Base-by-base conservation (phyloP, 2,329 filamentous ascomycete species). In the Aspergillus ustus region DNA sequence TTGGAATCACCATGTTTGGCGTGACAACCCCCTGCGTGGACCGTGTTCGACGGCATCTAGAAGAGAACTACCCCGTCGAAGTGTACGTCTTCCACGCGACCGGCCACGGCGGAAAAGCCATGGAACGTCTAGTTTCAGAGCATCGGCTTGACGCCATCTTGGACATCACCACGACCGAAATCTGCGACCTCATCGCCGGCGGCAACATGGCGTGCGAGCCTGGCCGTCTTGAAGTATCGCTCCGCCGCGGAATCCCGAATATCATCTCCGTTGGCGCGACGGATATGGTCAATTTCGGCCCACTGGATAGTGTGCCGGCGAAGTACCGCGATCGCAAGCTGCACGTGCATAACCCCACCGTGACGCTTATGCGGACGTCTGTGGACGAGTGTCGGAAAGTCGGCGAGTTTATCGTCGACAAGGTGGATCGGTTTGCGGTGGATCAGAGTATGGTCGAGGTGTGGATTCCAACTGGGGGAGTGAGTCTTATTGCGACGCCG, bases 1-100 rank as follows among this genome's bases (percentile, higher is more conserved):
- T 91, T 7, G 89, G 83, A 0, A 83, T 91, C 25, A 90, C 89
- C 2, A 91, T 91, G 89, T 91, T 91, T 69, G 89, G 89, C 2
- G 88, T 91, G 7, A 92, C 89, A 0, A 91, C 89, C 0, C 87
- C 88, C 0, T 85, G 84, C 11, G 88, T 88, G 0, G 84, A 88
- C 51, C 75, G 72, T 1, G 83, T 89, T 1, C 81, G 87, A 0
- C 67, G 73, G 1, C 73, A 83, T 50, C 78, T 91, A 0, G 80
- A 85, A 55, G 63, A 72, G 1, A 73, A 52, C 4, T 49, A 75
- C 3, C 25, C 52, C 71, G 2, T 80, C 85, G 88, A 91, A 66
- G 81, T 84, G 2, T 89, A 86, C 65, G 80, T 91, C 2, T 91
- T 91, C 69, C 89, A 91, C 68, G 89, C 89, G 2, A 91, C 89